phyloP scores from a whole-genome alignment of 2,329 filamentous ascomycete species.

The Fusarium floridanum region DNA sequence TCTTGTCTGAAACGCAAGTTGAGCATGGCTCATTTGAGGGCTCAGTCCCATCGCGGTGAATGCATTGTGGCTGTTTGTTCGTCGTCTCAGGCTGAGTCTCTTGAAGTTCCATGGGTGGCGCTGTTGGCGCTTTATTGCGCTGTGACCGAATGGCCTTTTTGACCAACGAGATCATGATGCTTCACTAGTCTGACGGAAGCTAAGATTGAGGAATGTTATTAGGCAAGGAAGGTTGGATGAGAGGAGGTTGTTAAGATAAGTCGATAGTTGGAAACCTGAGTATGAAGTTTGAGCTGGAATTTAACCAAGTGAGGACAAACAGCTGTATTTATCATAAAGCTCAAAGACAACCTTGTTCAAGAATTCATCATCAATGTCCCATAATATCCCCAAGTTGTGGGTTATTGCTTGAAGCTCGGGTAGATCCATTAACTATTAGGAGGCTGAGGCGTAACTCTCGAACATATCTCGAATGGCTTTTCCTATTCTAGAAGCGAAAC shows the following conservation, averaged over 20 bases:
- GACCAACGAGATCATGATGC: constrained; percentile 28
- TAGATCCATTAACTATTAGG: background rate
- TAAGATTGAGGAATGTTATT: background rate
- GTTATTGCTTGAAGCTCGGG: background rate
- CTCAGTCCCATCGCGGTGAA: constrained; percentile 34
- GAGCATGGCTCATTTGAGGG: constrained; percentile 41
- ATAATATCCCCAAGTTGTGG: background rate
- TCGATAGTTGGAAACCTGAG: background rate
- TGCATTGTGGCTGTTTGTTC: constrained; percentile 32
- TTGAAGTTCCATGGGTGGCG: background rate
- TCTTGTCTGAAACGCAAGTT: constrained; percentile 52
- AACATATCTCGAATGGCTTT: constrained; percentile 37
- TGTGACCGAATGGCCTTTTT: constrained; percentile 28
- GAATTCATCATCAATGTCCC: background rate
- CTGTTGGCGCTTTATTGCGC: constrained; percentile 12
- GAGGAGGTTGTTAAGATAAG: background rate
- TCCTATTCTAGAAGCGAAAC: constrained; percentile 23
- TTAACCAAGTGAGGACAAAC: background rate
- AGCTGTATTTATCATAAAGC: constrained; percentile 25
- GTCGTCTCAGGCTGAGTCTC: constrained; percentile 8
- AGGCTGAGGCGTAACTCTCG: constrained; percentile 5
- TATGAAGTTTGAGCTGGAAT: background rate
- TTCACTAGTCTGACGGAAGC: background rate
- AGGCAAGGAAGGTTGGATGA: background rate
- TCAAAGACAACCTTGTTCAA: no score